These are phyloP conservation scores for Albifimbria verrucaria DNA, from an alignment of 2,329 filamentous ascomycete genomes.

Conservation along the genomic window DNA sequence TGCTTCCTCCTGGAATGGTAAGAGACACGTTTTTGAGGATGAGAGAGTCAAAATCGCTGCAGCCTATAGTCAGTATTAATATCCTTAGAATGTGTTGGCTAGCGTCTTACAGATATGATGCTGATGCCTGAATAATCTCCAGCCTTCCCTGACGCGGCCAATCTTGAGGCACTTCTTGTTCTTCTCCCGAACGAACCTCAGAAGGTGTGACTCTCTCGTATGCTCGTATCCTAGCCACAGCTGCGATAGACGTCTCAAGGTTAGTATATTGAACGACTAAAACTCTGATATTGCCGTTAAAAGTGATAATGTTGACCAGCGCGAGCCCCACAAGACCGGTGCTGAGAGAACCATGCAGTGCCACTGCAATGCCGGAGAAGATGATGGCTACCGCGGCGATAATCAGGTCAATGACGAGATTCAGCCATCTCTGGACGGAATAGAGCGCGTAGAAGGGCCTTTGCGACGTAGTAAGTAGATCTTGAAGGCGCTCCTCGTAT, in stretches of 20 bases:
- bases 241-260: conserved; percentile 26
- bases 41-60: not conserved
- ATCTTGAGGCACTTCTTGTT: conserved; percentile 15
- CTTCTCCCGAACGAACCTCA: conserved; percentile 13
- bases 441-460: conserved; percentile 51
- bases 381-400: conserved; percentile 45
- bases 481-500: conserved; percentile 20
- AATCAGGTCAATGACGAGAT: conserved; percentile 44
- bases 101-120: conserved; percentile 12
- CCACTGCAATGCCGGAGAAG: conserved; percentile 43
- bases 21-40: conserved; percentile 6
- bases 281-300: conserved; percentile 25
- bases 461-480: conserved; percentile 14
- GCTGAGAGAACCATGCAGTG: conserved; percentile 23
- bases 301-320: conserved; percentile 35
- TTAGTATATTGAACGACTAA: conserved; percentile 31
- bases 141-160: conserved; percentile 12
- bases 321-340: conserved; percentile 34
- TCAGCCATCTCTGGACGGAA: conserved; percentile 57
- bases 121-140: conserved; percentile 15
- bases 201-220: conserved; percentile 9
- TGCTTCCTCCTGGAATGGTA: conserved; percentile 34
- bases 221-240: conserved; percentile 14
- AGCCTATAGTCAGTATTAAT: not conserved
- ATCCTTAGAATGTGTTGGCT: not conserved